phyloP scores from a whole-genome alignment of 805 yeast species.

The Cyberlindnera amylophila region DNA sequence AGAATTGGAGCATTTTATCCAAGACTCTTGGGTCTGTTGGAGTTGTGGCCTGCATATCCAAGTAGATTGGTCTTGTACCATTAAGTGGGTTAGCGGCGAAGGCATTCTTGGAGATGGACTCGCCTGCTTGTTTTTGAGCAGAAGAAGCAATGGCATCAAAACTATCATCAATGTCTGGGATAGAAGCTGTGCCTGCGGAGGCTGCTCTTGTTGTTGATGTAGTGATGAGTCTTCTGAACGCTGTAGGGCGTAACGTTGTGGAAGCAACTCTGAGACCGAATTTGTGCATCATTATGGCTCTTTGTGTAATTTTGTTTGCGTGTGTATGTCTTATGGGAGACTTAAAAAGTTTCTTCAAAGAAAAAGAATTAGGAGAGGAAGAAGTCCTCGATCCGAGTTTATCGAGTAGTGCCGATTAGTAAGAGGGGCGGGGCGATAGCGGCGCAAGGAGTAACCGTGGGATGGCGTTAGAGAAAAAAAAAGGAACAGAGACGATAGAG shows the following conservation, averaged over 20 bases:
- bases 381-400: background rate
- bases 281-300: background rate
- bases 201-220: conserved; percentile 20
- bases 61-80: conserved; percentile 87
- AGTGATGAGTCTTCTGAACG: conserved; percentile 12
- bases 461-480: too few relatives aligned
- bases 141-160: background rate
- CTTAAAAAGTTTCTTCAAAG: too few relatives aligned
- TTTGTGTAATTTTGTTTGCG: too few relatives aligned
- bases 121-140: conserved; percentile 17
- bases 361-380: too few relatives aligned
- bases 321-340: too few relatives aligned
- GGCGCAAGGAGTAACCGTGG: too few relatives aligned
- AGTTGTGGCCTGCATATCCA: conserved; percentile 98
- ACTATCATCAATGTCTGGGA: background rate
- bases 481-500: too few relatives aligned
- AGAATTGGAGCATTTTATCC: conserved; percentile 79
- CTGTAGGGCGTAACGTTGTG: background rate
- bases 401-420: conserved; percentile 2
- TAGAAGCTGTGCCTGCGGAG: background rate
- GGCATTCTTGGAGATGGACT: conserved; percentile 35
- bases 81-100: conserved; percentile 37
- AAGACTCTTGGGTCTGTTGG: conserved; percentile 97
- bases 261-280: background rate
- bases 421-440: background rate